Evolutionary conservation across 148 eudicot genomes (phyloP).

Genomic region (Vaccinium darrowii): DNA sequence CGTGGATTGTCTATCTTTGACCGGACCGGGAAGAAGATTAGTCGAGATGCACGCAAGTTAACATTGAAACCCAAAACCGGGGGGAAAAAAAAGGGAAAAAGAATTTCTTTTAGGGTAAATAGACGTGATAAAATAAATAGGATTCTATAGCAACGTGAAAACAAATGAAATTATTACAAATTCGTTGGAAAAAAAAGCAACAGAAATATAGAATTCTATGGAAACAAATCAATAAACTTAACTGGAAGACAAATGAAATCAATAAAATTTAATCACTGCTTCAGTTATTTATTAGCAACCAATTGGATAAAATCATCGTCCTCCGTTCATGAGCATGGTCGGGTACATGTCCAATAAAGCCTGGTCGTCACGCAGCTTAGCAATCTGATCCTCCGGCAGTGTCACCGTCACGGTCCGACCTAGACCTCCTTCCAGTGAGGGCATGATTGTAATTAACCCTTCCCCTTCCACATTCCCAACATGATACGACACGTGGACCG

Average conservation of each 20-base stretch:
- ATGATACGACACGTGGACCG: constrained; percentile 53
- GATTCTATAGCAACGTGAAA: no score
- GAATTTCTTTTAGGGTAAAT: no score
- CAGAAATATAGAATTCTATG: background rate
- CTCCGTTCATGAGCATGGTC: background rate
- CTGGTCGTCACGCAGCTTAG: constrained; percentile 30
- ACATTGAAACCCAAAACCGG: no score
- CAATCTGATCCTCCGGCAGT: constrained; percentile 42
- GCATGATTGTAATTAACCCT: constrained; percentile 58
- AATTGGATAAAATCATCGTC: background rate
- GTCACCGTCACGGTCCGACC: constrained; percentile 48
- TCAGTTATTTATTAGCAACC: background rate
- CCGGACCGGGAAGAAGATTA: no score
- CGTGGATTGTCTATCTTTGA: no score
- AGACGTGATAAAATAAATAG: no score
- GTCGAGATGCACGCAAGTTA: no score
- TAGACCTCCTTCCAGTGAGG: constrained; percentile 50
- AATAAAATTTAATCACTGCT: background rate
- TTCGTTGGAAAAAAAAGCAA: background rate
- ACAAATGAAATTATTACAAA: background rate
- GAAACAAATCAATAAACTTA: background rate
- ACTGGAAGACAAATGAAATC: background rate
- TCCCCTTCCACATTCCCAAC: constrained; percentile 49
- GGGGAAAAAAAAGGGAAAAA: no score
- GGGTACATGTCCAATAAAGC: constrained; percentile 5